Conservation (phyloP, 345 rosid species). For the Geranium rotundifolium region DNA sequence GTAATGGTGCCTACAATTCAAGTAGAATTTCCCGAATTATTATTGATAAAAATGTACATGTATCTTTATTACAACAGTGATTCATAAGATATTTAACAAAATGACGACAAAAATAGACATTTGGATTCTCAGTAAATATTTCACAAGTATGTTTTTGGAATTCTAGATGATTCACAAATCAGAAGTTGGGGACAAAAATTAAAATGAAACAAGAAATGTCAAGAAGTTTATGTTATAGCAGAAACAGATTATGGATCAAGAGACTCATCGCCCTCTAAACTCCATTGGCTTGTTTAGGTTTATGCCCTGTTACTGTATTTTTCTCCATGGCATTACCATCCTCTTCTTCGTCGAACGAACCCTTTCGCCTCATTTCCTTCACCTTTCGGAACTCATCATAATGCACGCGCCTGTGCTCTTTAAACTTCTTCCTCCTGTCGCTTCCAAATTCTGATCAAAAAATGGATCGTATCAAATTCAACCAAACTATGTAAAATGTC, state of each 20-base stretch:
- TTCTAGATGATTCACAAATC: no score
- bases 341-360: slow-evolving; percentile 54
- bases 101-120: no score
- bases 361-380: slow-evolving; percentile 57
- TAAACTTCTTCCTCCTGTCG: slow-evolving; percentile 40
- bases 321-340: slow-evolving; percentile 31
- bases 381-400: slow-evolving; percentile 80
- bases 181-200: background rate
- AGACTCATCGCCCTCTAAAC: slow-evolving; percentile 31
- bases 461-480: no score
- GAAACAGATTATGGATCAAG: background rate
- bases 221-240: background rate
- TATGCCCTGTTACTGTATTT: background rate
- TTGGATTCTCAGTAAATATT: no score
- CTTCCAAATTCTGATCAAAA: slow-evolving; percentile 27
- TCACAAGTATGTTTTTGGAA: no score
- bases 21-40: no score
- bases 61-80: no score
- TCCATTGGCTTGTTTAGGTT: slow-evolving; percentile 28
- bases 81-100: no score
- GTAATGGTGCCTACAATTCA: no score
- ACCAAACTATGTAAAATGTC: no score
- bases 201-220: background rate
- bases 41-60: no score
- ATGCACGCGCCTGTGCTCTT: slow-evolving; percentile 72